phyloP scores from a whole-genome alignment of 1,139 yeast species.

The Scheffersomyces segobiensis region DNA sequence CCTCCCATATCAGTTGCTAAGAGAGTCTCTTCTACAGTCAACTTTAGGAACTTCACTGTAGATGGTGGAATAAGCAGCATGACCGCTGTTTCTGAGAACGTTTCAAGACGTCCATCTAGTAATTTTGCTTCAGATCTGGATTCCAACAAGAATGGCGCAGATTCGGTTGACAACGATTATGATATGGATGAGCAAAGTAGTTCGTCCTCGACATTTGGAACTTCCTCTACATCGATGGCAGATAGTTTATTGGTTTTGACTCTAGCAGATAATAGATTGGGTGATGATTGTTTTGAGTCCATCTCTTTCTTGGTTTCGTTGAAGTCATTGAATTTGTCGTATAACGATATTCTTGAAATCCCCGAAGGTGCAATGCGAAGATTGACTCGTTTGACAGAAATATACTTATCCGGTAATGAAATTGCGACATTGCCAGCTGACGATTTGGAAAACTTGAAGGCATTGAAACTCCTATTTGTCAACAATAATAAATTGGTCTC shows the following conservation, averaged over 20 bases:
- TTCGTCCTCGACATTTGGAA: slow-evolving; percentile 9
- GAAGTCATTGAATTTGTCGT: slow-evolving; percentile 70
- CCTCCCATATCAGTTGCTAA: slow-evolving; percentile 45
- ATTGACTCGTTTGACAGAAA: slow-evolving; percentile 56
- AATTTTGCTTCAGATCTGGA: slow-evolving; percentile 2
- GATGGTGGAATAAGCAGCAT: slow-evolving; percentile 6
- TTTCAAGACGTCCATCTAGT: slow-evolving; percentile 11
- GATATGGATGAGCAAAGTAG: slow-evolving; percentile 2
- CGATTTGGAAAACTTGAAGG: slow-evolving; percentile 64
- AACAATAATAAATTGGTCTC: slow-evolving; percentile 87
- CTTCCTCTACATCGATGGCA: slow-evolving; percentile 36
- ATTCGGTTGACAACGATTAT: slow-evolving; percentile 3
- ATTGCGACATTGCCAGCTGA: slow-evolving; percentile 82
- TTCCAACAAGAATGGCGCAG: not conserved
- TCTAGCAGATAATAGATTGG: slow-evolving; percentile 81
- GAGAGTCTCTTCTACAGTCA: slow-evolving; percentile 34
- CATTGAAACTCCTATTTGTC: slow-evolving; percentile 62
- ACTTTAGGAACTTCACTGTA: slow-evolving; percentile 15
- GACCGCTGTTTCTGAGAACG: slow-evolving; percentile 3
- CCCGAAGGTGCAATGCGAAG: slow-evolving; percentile 71
- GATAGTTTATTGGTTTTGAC: slow-evolving; percentile 58
- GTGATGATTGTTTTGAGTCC: slow-evolving; percentile 74
- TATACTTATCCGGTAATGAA: slow-evolving; percentile 85
- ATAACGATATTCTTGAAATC: slow-evolving; percentile 80
- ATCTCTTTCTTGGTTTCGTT: slow-evolving; percentile 62